Percentiles rank a stretch among this genome's conserved stretches.
These are phyloP conservation scores for Sarocladium strictum DNA, from an alignment of 2,329 filamentous ascomycete genomes.

Conservation along the genomic window DNA sequence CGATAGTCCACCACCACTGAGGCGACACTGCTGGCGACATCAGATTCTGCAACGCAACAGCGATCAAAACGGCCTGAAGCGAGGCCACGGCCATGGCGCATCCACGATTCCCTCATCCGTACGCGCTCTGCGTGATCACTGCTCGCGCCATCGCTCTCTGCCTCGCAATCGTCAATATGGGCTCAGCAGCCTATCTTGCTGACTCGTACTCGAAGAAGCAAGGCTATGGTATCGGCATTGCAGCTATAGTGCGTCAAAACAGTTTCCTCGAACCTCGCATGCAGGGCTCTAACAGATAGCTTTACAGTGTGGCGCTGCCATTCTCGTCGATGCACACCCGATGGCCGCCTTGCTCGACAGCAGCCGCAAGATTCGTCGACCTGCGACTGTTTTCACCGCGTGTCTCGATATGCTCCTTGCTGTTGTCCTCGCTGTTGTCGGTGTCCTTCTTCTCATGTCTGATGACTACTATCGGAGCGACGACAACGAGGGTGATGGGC, in stretches of 20 bases:
- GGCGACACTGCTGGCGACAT: too few relatives aligned
- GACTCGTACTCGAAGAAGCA: background rate
- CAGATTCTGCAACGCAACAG: too few relatives aligned
- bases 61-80: too few relatives aligned
- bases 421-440: background rate
- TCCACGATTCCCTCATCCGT: background rate
- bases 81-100: background rate
- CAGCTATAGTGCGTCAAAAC: background rate
- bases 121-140: background rate
- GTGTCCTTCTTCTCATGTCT: background rate
- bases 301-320: background rate
- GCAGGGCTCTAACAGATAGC: background rate
- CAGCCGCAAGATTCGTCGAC: background rate
- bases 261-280: background rate
- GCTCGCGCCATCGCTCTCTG: background rate
- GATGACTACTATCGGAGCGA: background rate
- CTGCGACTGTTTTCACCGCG: background rate
- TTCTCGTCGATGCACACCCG: background rate
- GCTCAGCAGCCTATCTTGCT: background rate
- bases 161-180: background rate
- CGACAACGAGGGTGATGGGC: background rate
- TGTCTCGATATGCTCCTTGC: background rate
- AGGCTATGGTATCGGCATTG: background rate
- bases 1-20: too few relatives aligned
- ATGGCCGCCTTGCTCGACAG: background rate